phyloP scores from a whole-genome alignment of 805 yeast genomes.

The Spathaspora arborariae region DNA sequence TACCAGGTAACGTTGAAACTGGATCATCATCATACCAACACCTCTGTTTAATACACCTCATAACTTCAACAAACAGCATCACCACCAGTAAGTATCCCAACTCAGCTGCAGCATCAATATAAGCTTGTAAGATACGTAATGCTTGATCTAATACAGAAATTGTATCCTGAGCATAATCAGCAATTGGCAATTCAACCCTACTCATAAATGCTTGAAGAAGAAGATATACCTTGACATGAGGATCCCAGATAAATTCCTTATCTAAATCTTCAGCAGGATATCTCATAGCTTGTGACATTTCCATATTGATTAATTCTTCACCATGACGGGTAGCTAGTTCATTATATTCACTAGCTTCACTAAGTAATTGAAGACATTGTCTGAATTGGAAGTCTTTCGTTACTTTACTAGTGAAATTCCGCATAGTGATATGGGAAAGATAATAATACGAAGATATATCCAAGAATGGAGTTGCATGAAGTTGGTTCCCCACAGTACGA shows the following conservation, averaged over 20 bases:
- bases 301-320: constrained; percentile 82
- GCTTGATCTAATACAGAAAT: constrained; percentile 91
- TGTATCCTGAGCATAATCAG: constrained; percentile 93
- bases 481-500: constrained; percentile 42
- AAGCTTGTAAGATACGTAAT: constrained; percentile 89
- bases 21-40: constrained; percentile 82
- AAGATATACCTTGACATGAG: constrained; percentile 75
- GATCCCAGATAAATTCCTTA: constrained; percentile 76
- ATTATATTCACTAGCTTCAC: constrained; percentile 75
- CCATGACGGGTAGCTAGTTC: constrained; percentile 90
- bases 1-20: constrained; percentile 52
- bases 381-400: constrained; percentile 47
- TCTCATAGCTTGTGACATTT: constrained; percentile 71
- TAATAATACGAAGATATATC: constrained; percentile 88
- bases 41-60: constrained; percentile 88
- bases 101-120: constrained; percentile 85
- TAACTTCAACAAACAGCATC: constrained; percentile 55
- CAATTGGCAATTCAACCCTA: constrained; percentile 79
- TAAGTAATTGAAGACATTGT: constrained; percentile 56
- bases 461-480: constrained; percentile 74
- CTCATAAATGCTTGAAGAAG: constrained; percentile 71
- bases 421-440: constrained; percentile 83
- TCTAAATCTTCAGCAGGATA: constrained; percentile 55
- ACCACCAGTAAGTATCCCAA: constrained; percentile 67
- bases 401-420: constrained; percentile 59